A percentile compares a stretch with the other conserved stretches of the same genome.
phyloP scores from a whole-genome alignment of 176 grass and related monocot genomes.

The Cocos nucifera region DNA sequence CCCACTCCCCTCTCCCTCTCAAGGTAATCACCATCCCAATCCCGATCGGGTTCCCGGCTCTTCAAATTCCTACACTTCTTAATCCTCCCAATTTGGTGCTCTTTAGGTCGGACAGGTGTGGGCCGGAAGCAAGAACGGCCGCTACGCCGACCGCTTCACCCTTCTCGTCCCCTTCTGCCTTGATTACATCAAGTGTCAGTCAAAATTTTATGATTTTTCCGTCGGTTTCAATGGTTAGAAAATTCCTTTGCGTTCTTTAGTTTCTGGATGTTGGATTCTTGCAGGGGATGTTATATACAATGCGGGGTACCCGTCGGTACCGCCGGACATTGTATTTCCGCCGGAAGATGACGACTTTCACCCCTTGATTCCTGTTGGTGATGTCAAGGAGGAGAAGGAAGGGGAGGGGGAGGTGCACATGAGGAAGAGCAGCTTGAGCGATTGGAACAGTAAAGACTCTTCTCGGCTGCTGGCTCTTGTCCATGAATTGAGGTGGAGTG shows the following conservation, averaged over 20 bases:
- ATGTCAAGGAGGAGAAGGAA: neutral
- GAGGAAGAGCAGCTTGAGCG: slow-evolving; percentile 42
- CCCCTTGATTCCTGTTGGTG: slow-evolving; percentile 33
- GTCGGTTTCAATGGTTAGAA: slow-evolving; percentile 14
- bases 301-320: slow-evolving; percentile 48
- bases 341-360: slow-evolving; percentile 60
- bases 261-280: slow-evolving; percentile 7
- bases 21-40: slow-evolving; percentile 25
- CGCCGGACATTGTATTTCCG: slow-evolving; percentile 70
- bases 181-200: slow-evolving; percentile 82
- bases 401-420: slow-evolving; percentile 14
- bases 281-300: slow-evolving; percentile 93
- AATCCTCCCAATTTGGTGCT: neutral
- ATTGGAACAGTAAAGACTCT: slow-evolving; percentile 53
- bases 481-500: slow-evolving; percentile 44
- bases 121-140: slow-evolving; percentile 57
- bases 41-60: neutral
- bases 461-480: slow-evolving; percentile 45
- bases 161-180: slow-evolving; percentile 94
- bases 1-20: slow-evolving; percentile 53
- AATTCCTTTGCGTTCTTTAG: neutral
- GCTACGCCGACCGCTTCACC: slow-evolving; percentile 68
- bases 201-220: neutral
- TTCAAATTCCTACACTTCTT: neutral
- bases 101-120: slow-evolving; percentile 63